A percentile compares a stretch with the other conserved stretches of the same genome.
Evolutionary conservation across 164 flowering plant genomes (phyloP).

Genomic region (Cinnamomum micranthum): DNA sequence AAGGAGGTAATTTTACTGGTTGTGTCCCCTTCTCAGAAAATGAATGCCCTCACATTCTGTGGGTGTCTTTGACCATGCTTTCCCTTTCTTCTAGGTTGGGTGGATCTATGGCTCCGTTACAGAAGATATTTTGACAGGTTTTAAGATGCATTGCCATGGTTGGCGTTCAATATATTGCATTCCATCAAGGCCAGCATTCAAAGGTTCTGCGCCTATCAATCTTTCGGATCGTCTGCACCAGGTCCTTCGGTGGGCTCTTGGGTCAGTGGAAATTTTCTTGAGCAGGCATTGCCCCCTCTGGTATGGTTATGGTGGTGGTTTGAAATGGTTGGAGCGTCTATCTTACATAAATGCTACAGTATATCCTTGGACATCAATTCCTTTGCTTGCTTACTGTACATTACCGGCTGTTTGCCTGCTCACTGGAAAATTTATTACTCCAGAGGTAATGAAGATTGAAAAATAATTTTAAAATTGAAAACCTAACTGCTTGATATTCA

Average conservation of each 20-base stretch:
- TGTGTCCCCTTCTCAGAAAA: background rate
- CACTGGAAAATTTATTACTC: conserved; percentile 65
- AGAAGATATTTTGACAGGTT: conserved; percentile 70
- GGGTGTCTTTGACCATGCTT: background rate
- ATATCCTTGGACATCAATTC: conserved; percentile 64
- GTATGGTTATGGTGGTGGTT: conserved; percentile 63
- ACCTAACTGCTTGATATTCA: background rate
- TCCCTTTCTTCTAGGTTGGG: conserved; percentile 39
- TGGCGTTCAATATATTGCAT: conserved; percentile 68
- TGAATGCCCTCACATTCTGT: background rate
- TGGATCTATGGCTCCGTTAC: conserved; percentile 74
- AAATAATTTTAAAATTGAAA: background rate
- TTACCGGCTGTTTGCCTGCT: conserved; percentile 68
- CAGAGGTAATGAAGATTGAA: conserved; percentile 38
- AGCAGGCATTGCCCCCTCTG: conserved; percentile 69
- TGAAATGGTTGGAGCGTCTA: conserved; percentile 56
- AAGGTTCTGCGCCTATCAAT: conserved; percentile 69
- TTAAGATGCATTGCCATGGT: conserved; percentile 74
- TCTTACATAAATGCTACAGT: conserved; percentile 57
- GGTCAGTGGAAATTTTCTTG: conserved; percentile 66
- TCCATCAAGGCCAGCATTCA: conserved; percentile 56
- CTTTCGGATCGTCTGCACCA: conserved; percentile 70
- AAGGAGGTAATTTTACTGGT: conserved; percentile 44
- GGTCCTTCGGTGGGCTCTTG: conserved; percentile 75
- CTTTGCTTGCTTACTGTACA: conserved; percentile 61